These are phyloP conservation scores for Verticillium tricorpus DNA, from an alignment of 2,329 filamentous ascomycete species.

Conservation along the genomic window DNA sequence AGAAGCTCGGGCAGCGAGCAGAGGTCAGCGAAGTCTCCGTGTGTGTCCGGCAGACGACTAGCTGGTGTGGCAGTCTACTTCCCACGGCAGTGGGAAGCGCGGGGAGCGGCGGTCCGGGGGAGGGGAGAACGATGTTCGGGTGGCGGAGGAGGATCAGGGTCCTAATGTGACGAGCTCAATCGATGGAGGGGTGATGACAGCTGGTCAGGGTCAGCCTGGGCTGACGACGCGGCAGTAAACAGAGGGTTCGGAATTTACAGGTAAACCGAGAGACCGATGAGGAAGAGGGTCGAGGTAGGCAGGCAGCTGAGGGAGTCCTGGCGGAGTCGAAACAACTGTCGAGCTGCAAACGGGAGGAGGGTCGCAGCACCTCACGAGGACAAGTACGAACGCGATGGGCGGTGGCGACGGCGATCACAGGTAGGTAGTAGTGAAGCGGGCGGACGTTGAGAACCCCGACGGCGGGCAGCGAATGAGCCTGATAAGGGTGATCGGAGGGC, in stretches of 20 bases:
- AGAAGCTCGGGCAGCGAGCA: background rate
- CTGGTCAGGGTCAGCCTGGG: background rate
- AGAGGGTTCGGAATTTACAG: background rate
- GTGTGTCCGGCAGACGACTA: background rate
- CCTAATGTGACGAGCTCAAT: background rate
- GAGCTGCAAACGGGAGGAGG: background rate
- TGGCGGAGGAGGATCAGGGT: background rate
- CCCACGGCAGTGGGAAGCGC: background rate
- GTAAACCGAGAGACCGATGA: background rate
- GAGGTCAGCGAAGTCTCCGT: background rate
- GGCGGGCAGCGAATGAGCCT: background rate
- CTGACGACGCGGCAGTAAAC: background rate
- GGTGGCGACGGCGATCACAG: background rate
- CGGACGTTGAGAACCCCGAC: background rate
- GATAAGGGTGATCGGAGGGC: background rate
- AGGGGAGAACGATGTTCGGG: background rate
- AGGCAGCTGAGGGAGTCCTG: background rate
- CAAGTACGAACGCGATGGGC: background rate
- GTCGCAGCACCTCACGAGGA: background rate
- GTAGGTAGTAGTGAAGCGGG: background rate
- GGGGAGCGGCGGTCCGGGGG: background rate
- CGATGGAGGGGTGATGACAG: background rate
- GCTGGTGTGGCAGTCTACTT: background rate
- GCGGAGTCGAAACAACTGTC: background rate
- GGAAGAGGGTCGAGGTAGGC: background rate